phyloP scores from a whole-genome alignment of 257 asterid species.

The Linderniella brevidens region DNA sequence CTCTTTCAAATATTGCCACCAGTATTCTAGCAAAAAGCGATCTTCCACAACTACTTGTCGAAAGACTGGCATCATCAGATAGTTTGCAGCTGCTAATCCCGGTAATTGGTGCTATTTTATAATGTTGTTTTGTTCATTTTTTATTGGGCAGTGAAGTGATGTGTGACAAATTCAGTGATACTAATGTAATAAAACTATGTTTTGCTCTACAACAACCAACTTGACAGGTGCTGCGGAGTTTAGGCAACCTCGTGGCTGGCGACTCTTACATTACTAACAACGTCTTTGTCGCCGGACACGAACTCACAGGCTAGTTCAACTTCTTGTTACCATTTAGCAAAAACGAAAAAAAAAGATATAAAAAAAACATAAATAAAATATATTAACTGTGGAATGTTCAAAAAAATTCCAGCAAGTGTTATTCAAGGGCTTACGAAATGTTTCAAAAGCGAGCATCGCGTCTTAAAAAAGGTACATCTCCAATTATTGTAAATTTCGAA shows the following conservation, averaged over 20 bases:
- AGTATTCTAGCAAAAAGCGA: constrained; percentile 51
- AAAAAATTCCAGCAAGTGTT: constrained; percentile 27
- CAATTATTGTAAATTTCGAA: neutral
- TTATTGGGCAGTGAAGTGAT: no score
- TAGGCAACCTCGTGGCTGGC: constrained; percentile 93
- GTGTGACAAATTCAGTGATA: no score
- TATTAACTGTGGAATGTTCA: no score
- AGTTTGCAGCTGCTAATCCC: constrained; percentile 85
- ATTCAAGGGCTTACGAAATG: constrained; percentile 66
- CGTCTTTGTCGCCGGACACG: constrained; percentile 46
- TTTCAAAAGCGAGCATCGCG: constrained; percentile 69
- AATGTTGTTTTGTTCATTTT: no score
- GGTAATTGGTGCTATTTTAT: constrained; percentile 23
- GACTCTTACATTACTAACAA: constrained; percentile 38
- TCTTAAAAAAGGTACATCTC: constrained; percentile 59
- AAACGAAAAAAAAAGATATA: no score
- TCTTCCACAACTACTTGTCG: constrained; percentile 53
- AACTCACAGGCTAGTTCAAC: constrained; percentile 46
- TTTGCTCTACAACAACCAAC: no score
- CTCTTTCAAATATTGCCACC: constrained; percentile 77
- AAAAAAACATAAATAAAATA: no score
- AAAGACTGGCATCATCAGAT: constrained; percentile 55
- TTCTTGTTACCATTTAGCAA: no score
- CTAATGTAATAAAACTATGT: no score
- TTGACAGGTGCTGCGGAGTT: constrained; percentile 65